These are phyloP conservation scores for Coccomyxa sp. DNA, from an alignment of 139 green algal genomes.

Conservation along the genomic window DNA sequence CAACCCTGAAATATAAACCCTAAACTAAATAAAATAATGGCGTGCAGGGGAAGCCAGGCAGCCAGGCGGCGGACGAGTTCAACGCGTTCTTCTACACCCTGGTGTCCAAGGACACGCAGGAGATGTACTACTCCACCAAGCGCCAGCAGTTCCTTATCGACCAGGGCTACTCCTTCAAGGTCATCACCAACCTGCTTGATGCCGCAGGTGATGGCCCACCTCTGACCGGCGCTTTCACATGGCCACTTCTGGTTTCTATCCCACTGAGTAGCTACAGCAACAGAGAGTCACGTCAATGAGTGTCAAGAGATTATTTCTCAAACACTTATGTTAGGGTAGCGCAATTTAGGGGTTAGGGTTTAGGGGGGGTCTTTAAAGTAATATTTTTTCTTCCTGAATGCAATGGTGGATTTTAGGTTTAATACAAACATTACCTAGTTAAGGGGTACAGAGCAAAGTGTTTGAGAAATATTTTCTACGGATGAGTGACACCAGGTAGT, in stretches of 20 bases:
- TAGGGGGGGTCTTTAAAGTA: neutral
- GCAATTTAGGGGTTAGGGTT: neutral
- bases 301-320: neutral
- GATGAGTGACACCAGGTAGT: no score
- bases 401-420: no score
- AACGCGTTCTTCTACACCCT: constrained; percentile 99
- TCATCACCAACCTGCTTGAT: constrained; percentile 83
- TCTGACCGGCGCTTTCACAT: neutral
- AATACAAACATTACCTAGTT: no score
- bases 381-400: constrained; percentile 1
- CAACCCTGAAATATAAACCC: no score
- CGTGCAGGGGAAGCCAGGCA: constrained; percentile 7
- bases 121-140: constrained; percentile 98
- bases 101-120: constrained; percentile 92
- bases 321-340: neutral
- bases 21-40: neutral
- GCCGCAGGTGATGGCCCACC: constrained; percentile 7
- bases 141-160: constrained; percentile 99
- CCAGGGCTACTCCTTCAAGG: constrained; percentile 98
- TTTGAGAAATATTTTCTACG: no score
- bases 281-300: neutral
- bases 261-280: neutral
- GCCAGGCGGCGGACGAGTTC: constrained; percentile 63
- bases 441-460: no score
- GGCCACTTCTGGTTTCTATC: neutral